A percentile compares a stretch with the other conserved stretches of the same genome.
phyloP scores from a whole-genome alignment of 148 eudicot species.

The Silene uniflora region DNA sequence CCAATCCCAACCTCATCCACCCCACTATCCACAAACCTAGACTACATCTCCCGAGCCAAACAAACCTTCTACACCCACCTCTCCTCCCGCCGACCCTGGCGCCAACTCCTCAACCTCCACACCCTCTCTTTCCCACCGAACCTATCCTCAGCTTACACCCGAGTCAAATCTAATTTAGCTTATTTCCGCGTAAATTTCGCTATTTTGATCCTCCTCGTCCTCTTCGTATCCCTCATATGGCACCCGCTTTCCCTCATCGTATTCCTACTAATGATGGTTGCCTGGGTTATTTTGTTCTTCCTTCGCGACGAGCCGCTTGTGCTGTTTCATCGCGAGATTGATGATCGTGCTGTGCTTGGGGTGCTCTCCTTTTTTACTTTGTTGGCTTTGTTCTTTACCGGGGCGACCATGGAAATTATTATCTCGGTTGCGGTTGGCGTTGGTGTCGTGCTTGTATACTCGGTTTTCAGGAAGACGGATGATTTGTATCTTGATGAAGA shows the following conservation, averaged over 20 bases:
- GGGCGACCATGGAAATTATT: constrained; percentile 46
- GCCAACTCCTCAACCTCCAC: constrained; percentile 46
- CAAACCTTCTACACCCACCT: constrained; percentile 44
- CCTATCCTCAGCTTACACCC: constrained; percentile 33
- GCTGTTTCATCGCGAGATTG: constrained; percentile 33
- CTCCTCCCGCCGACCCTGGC: constrained; percentile 67
- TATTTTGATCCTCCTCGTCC: constrained; percentile 39
- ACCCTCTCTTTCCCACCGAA: constrained; percentile 32
- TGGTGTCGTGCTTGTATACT: constrained; percentile 47
- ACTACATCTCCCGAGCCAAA: constrained; percentile 62
- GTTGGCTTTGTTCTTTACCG: constrained; percentile 43
- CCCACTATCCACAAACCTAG: constrained; percentile 37
- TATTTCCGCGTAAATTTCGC: constrained; percentile 77
- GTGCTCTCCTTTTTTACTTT: constrained; percentile 47
- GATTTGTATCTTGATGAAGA: constrained; percentile 61
- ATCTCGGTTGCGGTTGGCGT: constrained; percentile 35
- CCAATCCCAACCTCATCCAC: too few relatives aligned
- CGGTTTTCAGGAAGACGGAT: constrained; percentile 50
- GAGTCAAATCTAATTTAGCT: constrained; percentile 47
- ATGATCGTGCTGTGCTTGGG: constrained; percentile 44
- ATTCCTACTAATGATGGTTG: constrained; percentile 48
- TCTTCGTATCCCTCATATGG: constrained; percentile 73
- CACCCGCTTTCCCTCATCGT: constrained; percentile 85
- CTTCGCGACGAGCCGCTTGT: constrained; percentile 66
- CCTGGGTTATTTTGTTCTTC: constrained; percentile 71